Evolutionary conservation across 805 yeast species (phyloP).

Genomic region (Ogataea parapolymorpha): DNA sequence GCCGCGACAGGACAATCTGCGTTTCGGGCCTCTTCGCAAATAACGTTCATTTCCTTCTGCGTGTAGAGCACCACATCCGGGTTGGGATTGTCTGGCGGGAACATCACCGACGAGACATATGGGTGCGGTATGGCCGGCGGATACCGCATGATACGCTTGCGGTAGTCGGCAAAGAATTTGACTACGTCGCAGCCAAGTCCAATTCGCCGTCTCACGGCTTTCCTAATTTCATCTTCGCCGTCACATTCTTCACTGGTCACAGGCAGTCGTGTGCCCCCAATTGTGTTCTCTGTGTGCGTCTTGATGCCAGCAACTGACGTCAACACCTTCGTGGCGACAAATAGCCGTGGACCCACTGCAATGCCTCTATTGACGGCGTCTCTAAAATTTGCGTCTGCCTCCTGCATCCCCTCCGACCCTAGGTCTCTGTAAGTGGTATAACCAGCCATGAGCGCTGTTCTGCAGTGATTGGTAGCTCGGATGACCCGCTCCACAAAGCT

Average conservation of each 20-base stretch:
- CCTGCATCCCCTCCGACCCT: conserved; percentile 30
- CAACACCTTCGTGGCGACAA: conserved; percentile 28
- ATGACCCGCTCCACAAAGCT: conserved; percentile 27
- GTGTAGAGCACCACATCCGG: conserved; percentile 29
- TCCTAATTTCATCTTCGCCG: conserved; percentile 27
- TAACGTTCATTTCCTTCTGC: conserved; percentile 27
- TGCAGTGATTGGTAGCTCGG: conserved; percentile 27
- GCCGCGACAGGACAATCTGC: conserved; percentile 29
- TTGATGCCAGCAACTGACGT: conserved; percentile 24
- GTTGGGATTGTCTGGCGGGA: conserved; percentile 27
- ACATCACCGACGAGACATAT: conserved; percentile 25
- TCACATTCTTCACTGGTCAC: conserved; percentile 26
- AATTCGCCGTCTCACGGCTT: conserved; percentile 26
- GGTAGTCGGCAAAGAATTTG: conserved; percentile 29
- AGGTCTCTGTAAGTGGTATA: conserved; percentile 31
- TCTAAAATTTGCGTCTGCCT: conserved; percentile 29
- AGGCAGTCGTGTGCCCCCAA: conserved; percentile 26
- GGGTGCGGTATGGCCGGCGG: conserved; percentile 30
- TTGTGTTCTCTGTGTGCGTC: conserved; percentile 24
- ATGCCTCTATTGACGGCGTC: conserved; percentile 29
- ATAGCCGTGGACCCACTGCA: conserved; percentile 25
- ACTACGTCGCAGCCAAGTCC: conserved; percentile 30
- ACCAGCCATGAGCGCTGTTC: conserved; percentile 24
- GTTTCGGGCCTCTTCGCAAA: conserved; percentile 25
- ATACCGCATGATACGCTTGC: conserved; percentile 27